Evolutionary conservation across 768 basidiomycete genomes (phyloP).

Genomic region (Omphalotus guepiniiformis): DNA sequence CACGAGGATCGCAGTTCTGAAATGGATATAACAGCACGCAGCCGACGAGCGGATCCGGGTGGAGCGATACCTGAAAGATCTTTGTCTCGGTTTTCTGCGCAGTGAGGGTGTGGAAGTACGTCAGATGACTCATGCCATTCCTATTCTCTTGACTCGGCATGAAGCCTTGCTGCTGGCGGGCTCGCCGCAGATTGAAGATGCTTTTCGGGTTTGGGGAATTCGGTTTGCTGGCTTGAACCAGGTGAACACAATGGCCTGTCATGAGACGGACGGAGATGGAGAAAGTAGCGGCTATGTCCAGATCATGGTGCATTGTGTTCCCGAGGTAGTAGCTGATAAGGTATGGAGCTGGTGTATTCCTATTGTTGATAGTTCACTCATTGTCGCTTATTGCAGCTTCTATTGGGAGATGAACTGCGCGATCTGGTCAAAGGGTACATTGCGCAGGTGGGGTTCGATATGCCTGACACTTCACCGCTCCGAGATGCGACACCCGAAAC

Average conservation of each 20-base stretch:
- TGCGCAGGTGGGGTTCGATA: conserved; percentile 51
- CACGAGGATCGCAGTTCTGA: conserved; percentile 10
- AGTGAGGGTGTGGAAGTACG: conserved; percentile 33
- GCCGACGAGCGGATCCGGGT: conserved; percentile 96
- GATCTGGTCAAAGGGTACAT: conserved; percentile 74
- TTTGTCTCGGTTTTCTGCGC: conserved; percentile 68
- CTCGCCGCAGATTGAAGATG: conserved; percentile 36
- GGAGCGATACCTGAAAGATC: conserved; percentile 69
- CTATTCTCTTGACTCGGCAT: conserved; percentile 60
- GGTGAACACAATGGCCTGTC: conserved; percentile 22
- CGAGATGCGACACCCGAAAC: conserved; percentile 15
- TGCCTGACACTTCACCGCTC: conserved; percentile 24
- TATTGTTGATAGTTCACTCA: conserved; percentile 2
- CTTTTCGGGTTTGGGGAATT: conserved; percentile 71
- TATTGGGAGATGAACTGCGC: conserved; percentile 66
- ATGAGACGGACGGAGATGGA: conserved; percentile 13
- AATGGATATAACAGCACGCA: conserved; percentile 59
- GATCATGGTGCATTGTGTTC: conserved; percentile 57
- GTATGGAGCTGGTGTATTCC: conserved; percentile 25
- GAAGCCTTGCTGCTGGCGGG: conserved; percentile 52
- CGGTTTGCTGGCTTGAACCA: conserved; percentile 37
- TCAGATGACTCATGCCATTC: conserved; percentile 48
- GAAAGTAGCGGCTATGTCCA: conserved; percentile 52
- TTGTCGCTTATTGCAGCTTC: conserved; percentile 39
- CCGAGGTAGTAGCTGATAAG: conserved; percentile 70